Evolutionary conservation across 768 basidiomycete genomes (phyloP).

Genomic region (Kwoniella pini): DNA sequence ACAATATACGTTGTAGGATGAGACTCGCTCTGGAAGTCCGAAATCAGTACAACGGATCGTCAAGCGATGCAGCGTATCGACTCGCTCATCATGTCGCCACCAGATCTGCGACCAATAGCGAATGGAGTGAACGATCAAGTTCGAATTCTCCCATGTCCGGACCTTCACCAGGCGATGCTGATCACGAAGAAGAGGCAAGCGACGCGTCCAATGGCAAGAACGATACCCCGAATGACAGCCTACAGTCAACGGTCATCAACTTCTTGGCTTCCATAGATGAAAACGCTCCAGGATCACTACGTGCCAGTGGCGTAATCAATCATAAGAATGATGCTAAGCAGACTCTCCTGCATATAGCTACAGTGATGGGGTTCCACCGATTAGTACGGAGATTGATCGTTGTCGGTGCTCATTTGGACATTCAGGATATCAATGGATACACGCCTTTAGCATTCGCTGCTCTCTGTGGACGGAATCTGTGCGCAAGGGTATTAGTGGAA

Average conservation of each 20-base stretch:
- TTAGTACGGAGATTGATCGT: slow-evolving; percentile 71
- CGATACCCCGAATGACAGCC: slow-evolving; percentile 54
- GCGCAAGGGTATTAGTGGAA: slow-evolving; percentile 67
- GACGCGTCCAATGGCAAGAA: slow-evolving; percentile 1
- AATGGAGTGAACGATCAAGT: slow-evolving; percentile 39
- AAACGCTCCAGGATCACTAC: slow-evolving; percentile 56
- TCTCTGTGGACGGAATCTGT: slow-evolving; percentile 65
- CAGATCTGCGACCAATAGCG: slow-evolving; percentile 22
- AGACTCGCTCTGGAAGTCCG: slow-evolving; percentile 40
- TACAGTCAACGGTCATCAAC: slow-evolving; percentile 75
- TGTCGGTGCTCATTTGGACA: slow-evolving; percentile 75
- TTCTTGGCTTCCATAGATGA: slow-evolving; percentile 76
- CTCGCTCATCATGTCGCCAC: slow-evolving; percentile 38
- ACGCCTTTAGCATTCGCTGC: slow-evolving; percentile 87
- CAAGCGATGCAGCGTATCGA: slow-evolving; percentile 40
- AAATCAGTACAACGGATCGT: slow-evolving; percentile 39
- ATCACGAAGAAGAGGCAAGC: slow-evolving; percentile 21
- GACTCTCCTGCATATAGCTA: slow-evolving; percentile 83
- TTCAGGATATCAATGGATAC: slow-evolving; percentile 82
- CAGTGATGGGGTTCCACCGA: slow-evolving; percentile 71
- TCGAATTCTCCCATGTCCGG: slow-evolving; percentile 28
- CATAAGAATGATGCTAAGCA: slow-evolving; percentile 71
- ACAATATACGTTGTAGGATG: slow-evolving; percentile 24
- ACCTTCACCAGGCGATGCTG: slow-evolving; percentile 49
- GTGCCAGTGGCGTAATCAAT: slow-evolving; percentile 66